Evolutionary conservation across 768 basidiomycete species (phyloP).

Genomic region (Rubroboletus pulcherrimus): DNA sequence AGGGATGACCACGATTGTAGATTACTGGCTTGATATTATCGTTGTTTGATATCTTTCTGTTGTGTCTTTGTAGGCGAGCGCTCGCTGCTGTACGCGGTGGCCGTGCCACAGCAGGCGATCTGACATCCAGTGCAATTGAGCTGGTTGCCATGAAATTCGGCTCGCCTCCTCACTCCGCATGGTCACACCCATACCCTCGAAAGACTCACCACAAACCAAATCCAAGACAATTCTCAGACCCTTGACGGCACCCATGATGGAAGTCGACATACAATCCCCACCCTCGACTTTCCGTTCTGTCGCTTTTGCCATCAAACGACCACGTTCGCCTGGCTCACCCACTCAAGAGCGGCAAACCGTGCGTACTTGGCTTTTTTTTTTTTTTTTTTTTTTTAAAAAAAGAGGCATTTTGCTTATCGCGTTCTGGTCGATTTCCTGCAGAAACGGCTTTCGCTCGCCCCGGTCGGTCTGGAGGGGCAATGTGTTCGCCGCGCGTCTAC

Average conservation of each 20-base stretch:
- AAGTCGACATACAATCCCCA: slow-evolving; percentile 52
- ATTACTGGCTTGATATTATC: neutral
- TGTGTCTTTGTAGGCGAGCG: neutral
- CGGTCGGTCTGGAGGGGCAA: slow-evolving; percentile 23
- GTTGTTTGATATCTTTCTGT: neutral
- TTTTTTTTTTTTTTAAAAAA: neutral
- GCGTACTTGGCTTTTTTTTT: slow-evolving; percentile 1
- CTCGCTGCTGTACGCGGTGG: slow-evolving; percentile 1
- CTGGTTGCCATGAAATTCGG: neutral
- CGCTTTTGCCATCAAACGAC: slow-evolving; percentile 43
- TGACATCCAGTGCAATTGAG: neutral
- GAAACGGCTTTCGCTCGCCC: slow-evolving; percentile 57
- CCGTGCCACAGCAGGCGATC: slow-evolving; percentile 1
- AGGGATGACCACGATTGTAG: neutral
- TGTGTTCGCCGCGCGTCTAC: slow-evolving; percentile 31
- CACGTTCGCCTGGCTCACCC: slow-evolving; percentile 55
- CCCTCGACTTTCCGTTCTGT: slow-evolving; percentile 37
- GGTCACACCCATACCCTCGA: neutral
- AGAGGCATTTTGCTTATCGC: neutral
- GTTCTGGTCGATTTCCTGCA: slow-evolving; percentile 21
- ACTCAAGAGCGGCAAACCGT: slow-evolving; percentile 56
- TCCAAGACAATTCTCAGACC: neutral
- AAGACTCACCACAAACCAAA: neutral
- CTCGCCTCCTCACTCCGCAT: neutral
- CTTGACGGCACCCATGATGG: slow-evolving; percentile 39